Base-by-base conservation (phyloP, 2,329 filamentous ascomycete species). In the Triangularia verruculosa region DNA sequence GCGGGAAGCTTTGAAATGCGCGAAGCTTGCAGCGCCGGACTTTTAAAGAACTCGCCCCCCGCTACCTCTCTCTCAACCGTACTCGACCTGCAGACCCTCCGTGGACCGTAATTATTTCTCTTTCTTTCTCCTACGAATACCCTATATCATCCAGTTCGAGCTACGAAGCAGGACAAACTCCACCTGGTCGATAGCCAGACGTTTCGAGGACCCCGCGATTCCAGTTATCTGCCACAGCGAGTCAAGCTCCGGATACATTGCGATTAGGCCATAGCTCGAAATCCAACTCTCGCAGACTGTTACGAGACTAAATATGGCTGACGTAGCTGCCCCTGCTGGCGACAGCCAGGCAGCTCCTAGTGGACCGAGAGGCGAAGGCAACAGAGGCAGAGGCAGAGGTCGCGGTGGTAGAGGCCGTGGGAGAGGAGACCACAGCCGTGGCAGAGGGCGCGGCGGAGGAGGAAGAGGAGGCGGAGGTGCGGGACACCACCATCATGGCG, bases 301-400 rank as follows among this genome's bases (percentile, higher is more conserved):
- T n/a, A 47, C 39, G 5, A 56, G 15, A 17, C 43, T 53, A 24
- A 39, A 17, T 28, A 69, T 68, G 67, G 64, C 67, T 61, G 67
- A 61, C 57, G 57, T 57, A 25, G 64, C 54, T 47, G 56, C 61
- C 53, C n/a, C 66, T 51, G 47, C 63, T 32, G 43, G 43, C 61
- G 61, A 59, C 58, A 61, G 53, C 32, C 51, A 51, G 12, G 39
- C 62, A 9, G 53, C 65, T 11, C 62, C 66, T 11, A 55, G 63
- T 12, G 64, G 64, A 6, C 62, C 67, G 9, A 71, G 73, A 54
- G 69, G 73, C 27, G 76, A 76, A 51, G 74, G 73, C 32, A 68
- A 72, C 27, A 74, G 78, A 71, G 78, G 77, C 24, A 75, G 79
- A 57, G 77, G 78, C 60, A 77, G 80, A 67, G 79, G 78, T 65